Evolutionary conservation across 441 rosid species (phyloP).

Genomic region (Geranium incanum): DNA sequence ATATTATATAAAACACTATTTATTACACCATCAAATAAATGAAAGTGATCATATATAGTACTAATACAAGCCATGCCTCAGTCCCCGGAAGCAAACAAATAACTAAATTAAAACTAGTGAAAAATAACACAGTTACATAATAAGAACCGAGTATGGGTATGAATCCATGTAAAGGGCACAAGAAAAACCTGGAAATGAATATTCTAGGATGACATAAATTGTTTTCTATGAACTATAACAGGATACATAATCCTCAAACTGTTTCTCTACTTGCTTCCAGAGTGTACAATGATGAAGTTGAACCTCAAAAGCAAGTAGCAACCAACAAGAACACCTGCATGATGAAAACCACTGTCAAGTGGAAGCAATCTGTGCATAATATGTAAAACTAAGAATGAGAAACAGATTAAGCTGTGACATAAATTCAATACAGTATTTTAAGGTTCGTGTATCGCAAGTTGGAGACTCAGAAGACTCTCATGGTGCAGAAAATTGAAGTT

Average conservation of each 20-base stretch:
- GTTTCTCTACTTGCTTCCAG: not conserved
- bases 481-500: too few species aligned
- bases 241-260: not conserved
- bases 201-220: not conserved
- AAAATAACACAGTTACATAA: not conserved
- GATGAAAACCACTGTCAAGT: not conserved
- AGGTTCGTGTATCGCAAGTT: too few species aligned
- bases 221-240: not conserved
- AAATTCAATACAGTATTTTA: too few species aligned
- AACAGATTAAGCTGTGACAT: too few species aligned
- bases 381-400: too few species aligned
- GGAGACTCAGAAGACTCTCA: too few species aligned
- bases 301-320: not conserved
- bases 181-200: not conserved
- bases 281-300: not conserved
- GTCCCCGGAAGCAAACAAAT: not conserved
- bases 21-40: not conserved
- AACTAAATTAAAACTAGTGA: not conserved
- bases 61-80: not conserved
- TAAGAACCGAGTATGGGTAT: not conserved
- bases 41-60: not conserved
- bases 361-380: not conserved
- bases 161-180: not conserved
- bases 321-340: not conserved
- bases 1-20: not conserved